Base-by-base conservation (phyloP, 352 stramenopile species). In the Pythium aquatile region DNA sequence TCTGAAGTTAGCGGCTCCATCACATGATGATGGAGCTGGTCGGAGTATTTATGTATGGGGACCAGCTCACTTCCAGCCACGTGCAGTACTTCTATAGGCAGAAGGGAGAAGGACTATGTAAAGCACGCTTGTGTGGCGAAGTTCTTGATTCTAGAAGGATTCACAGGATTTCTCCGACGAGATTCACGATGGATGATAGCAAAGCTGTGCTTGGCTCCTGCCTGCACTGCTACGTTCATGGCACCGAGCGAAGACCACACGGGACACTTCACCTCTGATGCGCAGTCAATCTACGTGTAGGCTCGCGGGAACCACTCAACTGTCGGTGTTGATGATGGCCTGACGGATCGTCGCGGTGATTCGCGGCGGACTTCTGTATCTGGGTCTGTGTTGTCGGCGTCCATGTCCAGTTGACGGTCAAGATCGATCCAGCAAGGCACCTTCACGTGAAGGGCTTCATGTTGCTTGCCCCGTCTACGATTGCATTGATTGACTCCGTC, bases 131-230 rank as follows among this genome's bases (percentile, higher is more conserved):
- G 44, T 30, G n/a, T 14, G 44, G 32, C 32, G 32, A 5, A 9
- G 32, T 35, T 35, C 20, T 48, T 26, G 32, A 3, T 48, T 48
- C 44, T 28, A 51, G 44, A 51, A 51, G 44, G 11, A 0, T 30
- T 14, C n/a, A 24, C 44, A 51, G 44, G n/a, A 16, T n/a, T 51
- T 51, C 44, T 51, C 44, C n/a, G 44, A 51, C 44, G 44, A 51
- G n/a, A 51, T 5, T 48, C 20, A 24, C 20, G 20, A 24, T 24
- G 20, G 20, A 24, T 24, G 20, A 24, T 24, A 24, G 20, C 20
- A 24, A 24, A 24, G 20, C 20, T 24, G 20, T 24, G 20, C 20
- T 24, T 24, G 20, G 20, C 20, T 24, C 20, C 20, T 24, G 20
- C 20, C 20, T 24, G 1, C 20, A 24, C 20, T 24, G 20, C 20